These are phyloP conservation scores for Torrubiella hemipterigena DNA, from an alignment of 2,329 filamentous ascomycete species.

Conservation along the genomic window DNA sequence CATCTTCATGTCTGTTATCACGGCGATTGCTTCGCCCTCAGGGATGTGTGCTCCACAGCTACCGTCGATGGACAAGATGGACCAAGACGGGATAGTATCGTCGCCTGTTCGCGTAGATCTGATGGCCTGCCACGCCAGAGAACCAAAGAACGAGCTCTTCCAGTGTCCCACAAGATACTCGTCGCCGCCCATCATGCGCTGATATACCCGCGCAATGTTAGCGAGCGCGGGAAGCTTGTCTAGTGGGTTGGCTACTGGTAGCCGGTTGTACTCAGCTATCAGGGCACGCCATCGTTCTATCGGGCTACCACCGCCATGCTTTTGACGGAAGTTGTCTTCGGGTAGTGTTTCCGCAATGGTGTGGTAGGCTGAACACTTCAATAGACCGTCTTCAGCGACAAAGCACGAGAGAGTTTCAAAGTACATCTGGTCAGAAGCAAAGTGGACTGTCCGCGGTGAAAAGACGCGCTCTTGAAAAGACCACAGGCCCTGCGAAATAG, in stretches of 20 bases:
- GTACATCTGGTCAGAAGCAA: slow-evolving; percentile 4
- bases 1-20: background rate
- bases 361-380: background rate
- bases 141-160: slow-evolving; percentile 1
- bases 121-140: background rate
- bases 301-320: background rate
- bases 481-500: slow-evolving; percentile 2
- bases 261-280: background rate
- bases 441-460: slow-evolving; percentile 3
- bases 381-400: slow-evolving; percentile 2
- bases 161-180: slow-evolving; percentile 1
- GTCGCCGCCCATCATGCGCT: background rate
- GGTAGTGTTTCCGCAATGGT: background rate
- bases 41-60: background rate
- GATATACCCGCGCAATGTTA: slow-evolving; percentile 3
- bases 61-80: slow-evolving; percentile 1
- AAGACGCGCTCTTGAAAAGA: slow-evolving; percentile 5
- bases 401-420: slow-evolving; percentile 1
- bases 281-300: slow-evolving; percentile 2
- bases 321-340: background rate
- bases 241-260: background rate
- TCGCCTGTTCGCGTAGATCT: background rate
- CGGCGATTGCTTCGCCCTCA: background rate
- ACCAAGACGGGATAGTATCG: slow-evolving; percentile 1
- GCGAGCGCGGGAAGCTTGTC: slow-evolving; percentile 1